Evolutionary conservation across 169 alveolate species (phyloP), one percentile per base, ranked within the genome.

Genomic region (Perkinsus marinus): DNA sequence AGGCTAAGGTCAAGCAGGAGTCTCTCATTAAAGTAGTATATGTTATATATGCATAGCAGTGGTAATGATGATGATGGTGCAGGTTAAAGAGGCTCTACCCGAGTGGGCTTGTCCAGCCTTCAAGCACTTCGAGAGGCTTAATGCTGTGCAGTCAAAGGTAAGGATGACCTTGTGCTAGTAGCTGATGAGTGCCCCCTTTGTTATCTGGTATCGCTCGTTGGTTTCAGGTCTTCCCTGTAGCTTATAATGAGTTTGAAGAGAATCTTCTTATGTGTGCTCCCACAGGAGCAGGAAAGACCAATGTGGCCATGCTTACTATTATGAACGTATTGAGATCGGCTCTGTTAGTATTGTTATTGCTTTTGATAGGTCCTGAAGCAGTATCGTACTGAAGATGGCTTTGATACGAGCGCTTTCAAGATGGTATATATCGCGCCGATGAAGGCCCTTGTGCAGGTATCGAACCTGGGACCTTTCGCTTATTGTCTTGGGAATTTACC

Each of bases 281-380:
- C 9, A 99, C 99, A 0, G 99, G 99, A 16, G 99, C 99, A 10
- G 99, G 99, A 30, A 99, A 99, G 96, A 99, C 99, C 10, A 99
- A 99, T 95, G 98, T 99, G 90, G 99, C 99, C 90, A 94, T 99
- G 93, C 95, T 99, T 91, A 96, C 99, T 89, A 98, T 99, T 47
- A 95, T 99, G 90, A 97, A 98, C 92, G 98, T 97, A 92, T 93
- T 99, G 95, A 68, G 94, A 89, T 3, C 46, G 3, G 39, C 90
- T 89, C 37, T n/a, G 94, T 92, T 30, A 39, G 43, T 91, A 89
- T 89, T 93, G 92, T 68, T 39, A 89, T 30, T 37, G 57, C 22
- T 89, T 89, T 36, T 37, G 94, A 95, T 47, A 43, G 92, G 39
- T 94, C 94, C 41, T 94, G 90, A 89, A 91, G 92, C 68, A 95